Evolutionary conservation across 2,329 filamentous ascomycete genomes (phyloP).

Genomic region (Botryosphaeria dothidea): DNA sequence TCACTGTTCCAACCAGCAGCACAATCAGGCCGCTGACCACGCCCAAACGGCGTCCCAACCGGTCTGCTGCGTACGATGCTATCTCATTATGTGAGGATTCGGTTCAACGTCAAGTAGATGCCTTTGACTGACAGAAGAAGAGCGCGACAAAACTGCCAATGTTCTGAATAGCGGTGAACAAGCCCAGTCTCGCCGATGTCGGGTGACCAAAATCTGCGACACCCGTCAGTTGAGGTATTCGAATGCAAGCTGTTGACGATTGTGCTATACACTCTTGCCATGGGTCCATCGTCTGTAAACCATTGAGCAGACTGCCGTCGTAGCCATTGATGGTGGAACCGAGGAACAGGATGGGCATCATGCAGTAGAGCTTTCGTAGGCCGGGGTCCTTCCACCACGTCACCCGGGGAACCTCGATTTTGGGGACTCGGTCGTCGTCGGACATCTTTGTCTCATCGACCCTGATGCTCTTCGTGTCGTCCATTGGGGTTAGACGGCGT

Average conservation of each 20-base stretch:
- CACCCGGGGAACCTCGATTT: slow-evolving; percentile 31
- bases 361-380: slow-evolving; percentile 32
- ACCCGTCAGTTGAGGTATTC: slow-evolving; percentile 22
- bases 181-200: slow-evolving; percentile 40
- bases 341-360: slow-evolving; percentile 35
- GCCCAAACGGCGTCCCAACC: slow-evolving; percentile 45
- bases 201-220: slow-evolving; percentile 30
- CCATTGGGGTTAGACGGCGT: neutral
- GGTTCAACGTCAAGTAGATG: too few species aligned
- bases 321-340: slow-evolving; percentile 46
- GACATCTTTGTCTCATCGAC: neutral
- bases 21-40: slow-evolving; percentile 58
- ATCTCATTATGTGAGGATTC: neutral
- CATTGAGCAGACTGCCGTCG: slow-evolving; percentile 51
- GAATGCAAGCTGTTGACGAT: slow-evolving; percentile 24
- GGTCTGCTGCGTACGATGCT: slow-evolving; percentile 11
- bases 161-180: slow-evolving; percentile 52
- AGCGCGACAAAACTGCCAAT: slow-evolving; percentile 48
- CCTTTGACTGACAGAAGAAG: slow-evolving; percentile 43
- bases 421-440: neutral
- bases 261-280: slow-evolving; percentile 42
- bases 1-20: slow-evolving; percentile 53
- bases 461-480: neutral
- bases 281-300: slow-evolving; percentile 49
- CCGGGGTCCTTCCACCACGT: slow-evolving; percentile 35